Evolutionary conservation across 2,329 filamentous ascomycete species (phyloP).

Genomic region (Zalaria sp.): DNA sequence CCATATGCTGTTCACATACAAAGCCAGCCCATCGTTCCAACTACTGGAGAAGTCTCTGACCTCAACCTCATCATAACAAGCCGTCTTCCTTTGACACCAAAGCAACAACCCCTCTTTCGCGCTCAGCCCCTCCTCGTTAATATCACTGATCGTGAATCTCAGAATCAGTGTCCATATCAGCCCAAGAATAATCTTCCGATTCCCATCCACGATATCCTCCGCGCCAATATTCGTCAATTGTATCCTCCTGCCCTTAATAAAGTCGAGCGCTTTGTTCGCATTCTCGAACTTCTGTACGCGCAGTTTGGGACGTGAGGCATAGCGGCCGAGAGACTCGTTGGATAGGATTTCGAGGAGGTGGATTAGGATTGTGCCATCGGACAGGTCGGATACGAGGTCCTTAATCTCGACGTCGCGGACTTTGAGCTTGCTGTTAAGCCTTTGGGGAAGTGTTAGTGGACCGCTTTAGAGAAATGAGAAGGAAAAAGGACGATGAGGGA

Average conservation of each 20-base stretch:
- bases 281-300: constrained; percentile 97
- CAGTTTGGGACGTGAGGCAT: constrained; percentile 90
- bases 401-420: constrained; percentile 64
- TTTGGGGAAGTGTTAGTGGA: constrained; percentile 20
- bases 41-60: constrained; percentile 88
- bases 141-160: constrained; percentile 95
- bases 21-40: constrained; percentile 95
- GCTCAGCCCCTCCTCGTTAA: constrained; percentile 94
- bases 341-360: constrained; percentile 95
- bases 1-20: constrained; percentile 30
- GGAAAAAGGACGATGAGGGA: constrained; percentile 8
- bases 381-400: constrained; percentile 78
- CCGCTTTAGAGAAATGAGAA: neutral
- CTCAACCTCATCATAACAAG: constrained; percentile 94
- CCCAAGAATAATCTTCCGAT: constrained; percentile 91
- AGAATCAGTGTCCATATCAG: constrained; percentile 98
- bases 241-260: constrained; percentile 78
- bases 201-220: constrained; percentile 95
- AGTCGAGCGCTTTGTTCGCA: constrained; percentile 88
- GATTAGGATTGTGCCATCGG: constrained; percentile 89
- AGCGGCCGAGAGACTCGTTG: constrained; percentile 85
- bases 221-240: constrained; percentile 98
- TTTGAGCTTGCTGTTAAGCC: constrained; percentile 93
- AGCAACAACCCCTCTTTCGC: constrained; percentile 89
- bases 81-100: constrained; percentile 97